Conservation (phyloP, 1,284 basidiomycete species). For the Anthracocystis setariae region DNA sequence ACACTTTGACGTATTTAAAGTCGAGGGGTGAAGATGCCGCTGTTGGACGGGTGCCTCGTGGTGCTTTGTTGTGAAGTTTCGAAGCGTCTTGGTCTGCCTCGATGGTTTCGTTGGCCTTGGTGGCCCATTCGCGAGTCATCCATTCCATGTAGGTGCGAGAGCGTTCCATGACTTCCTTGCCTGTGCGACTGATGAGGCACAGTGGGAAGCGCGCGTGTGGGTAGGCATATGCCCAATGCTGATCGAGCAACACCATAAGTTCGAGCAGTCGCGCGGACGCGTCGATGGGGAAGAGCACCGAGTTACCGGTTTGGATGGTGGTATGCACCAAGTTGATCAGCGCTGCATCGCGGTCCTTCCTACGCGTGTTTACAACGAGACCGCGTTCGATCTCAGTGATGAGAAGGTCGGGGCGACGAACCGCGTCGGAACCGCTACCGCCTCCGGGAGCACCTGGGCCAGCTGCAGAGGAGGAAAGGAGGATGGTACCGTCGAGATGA, state of each 20-base stretch:
- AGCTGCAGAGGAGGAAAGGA: constrained; percentile 50
- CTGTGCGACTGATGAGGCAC: constrained; percentile 88
- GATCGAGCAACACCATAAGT: constrained; percentile 91
- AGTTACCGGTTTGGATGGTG: constrained; percentile 81
- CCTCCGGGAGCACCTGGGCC: constrained; percentile 33
- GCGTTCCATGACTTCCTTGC: constrained; percentile 91
- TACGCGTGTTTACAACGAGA: constrained; percentile 81
- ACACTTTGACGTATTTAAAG: constrained; percentile 80
- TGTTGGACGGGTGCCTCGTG: constrained; percentile 8
- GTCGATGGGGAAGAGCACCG: constrained; percentile 90
- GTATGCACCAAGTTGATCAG: constrained; percentile 76
- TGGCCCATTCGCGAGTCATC: constrained; percentile 88
- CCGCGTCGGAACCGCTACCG: constrained; percentile 43
- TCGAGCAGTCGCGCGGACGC: constrained; percentile 92
- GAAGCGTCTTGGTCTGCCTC: constrained; percentile 34
- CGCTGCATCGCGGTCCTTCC: constrained; percentile 87
- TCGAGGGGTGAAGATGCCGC: constrained; percentile 53
- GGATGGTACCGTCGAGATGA: constrained; percentile 91
- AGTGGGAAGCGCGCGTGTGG: constrained; percentile 74
- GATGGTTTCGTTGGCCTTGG: constrained; percentile 45
- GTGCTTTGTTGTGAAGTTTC: background rate
- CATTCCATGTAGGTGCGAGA: constrained; percentile 98
- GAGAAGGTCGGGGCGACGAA: constrained; percentile 72
- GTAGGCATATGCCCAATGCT: constrained; percentile 90
- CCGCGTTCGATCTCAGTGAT: constrained; percentile 88